Evolutionary conservation across 306 rosid species (phyloP), one percentile per base, ranked within the genome.

Genomic region (Vachellia collinsii): DNA sequence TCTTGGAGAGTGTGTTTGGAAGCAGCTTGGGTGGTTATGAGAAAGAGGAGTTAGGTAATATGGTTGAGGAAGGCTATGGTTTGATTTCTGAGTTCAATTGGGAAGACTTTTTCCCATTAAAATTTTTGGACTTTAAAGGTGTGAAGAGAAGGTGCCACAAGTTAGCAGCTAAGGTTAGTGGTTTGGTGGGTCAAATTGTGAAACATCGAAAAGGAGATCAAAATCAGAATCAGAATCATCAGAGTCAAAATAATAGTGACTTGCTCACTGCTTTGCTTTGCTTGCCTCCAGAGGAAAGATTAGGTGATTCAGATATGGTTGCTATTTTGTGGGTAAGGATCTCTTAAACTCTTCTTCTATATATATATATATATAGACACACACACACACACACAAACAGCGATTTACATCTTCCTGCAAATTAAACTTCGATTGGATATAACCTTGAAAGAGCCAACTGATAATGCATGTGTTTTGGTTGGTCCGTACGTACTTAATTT

Each of bases 1-100:
- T 94, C 56, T 48, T 92, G 51, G 94, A 88, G 93, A 88, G 92
- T 72, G 98, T 94, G 66, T 92, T 94, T 84, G 97, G 98, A 17
- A 72, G 69, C 56, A 69, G 80, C 68, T 9, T 85, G 68, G 65
- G 75, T 8, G 17, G 4, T 42, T 14, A 48, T 39, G 77, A 54
- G 23, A 75, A 71, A 38, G 82, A 79, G 76, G 88, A 86, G 79
- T 64, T 90, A 38, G 86, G 86, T 11, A 64, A n/a, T 7, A 87
- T 91, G 90, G 94, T 94, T 51, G 86, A 81, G 41, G 92, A 92
- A 82, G 98, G 97, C 43, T 94, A 92, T 50, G 93, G 89, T 7
- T 85, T 94, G 46, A 92, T 94, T 64, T 64, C 83, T 0, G 72
- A 20, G 53, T 88, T 90, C 76, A 91, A 90, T 70, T 85, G 85